These are phyloP conservation scores for Avena sativa DNA, from an alignment of 176 grass and related monocot genomes.

Conservation along the genomic window DNA sequence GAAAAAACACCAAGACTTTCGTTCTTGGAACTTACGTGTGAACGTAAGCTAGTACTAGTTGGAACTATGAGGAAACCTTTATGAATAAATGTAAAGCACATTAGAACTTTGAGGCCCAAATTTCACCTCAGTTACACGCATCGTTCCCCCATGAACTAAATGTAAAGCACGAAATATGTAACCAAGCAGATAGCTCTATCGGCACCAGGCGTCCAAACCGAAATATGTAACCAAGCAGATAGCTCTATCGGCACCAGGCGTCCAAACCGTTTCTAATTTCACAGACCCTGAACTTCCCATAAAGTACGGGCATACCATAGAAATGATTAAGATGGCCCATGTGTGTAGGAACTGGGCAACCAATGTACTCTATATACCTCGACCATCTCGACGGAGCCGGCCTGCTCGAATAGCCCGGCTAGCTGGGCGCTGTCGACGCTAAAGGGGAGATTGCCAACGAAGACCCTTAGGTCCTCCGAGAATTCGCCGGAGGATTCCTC, in stretches of 20 bases:
- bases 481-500: conserved; percentile 17
- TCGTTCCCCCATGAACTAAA: neutral
- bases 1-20: neutral
- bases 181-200: neutral
- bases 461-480: conserved; percentile 64
- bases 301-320: neutral
- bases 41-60: neutral
- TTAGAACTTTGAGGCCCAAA: neutral
- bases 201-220: neutral
- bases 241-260: neutral
- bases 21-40: neutral
- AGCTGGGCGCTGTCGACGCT: conserved; percentile 89
- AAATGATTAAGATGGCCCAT: neutral
- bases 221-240: neutral
- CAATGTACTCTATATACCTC: conserved; percentile 54
- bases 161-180: neutral
- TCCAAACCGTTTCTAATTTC: neutral
- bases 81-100: neutral
- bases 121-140: neutral
- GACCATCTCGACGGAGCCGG: conserved; percentile 87
- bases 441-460: conserved; percentile 88
- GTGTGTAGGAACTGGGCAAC: neutral
- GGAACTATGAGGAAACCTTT: neutral
- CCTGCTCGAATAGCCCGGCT: conserved; percentile 74
- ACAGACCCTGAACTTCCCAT: neutral